Percentiles rank a stretch among this genome's conserved stretches.
Evolutionary conservation across 2,329 filamentous ascomycete species (phyloP).

Genomic region (Parafenestella ontariensis): DNA sequence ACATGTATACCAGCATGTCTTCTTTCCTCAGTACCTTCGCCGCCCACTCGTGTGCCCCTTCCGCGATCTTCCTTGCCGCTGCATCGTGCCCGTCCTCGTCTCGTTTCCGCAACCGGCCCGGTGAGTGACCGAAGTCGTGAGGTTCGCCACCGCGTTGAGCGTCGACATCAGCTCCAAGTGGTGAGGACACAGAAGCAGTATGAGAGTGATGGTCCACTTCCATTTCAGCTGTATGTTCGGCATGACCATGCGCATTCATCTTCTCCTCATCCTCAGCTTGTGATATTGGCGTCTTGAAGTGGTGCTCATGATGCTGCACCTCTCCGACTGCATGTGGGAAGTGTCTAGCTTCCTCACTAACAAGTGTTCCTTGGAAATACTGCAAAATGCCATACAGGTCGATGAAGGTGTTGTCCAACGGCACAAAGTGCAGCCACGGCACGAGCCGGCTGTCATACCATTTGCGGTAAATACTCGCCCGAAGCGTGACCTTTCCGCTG

Average conservation of each 20-base stretch:
- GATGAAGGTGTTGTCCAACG: slow-evolving; percentile 75
- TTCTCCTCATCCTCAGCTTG: neutral
- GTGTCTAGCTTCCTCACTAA: slow-evolving; percentile 1
- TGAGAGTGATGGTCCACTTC: neutral
- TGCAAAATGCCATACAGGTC: slow-evolving; percentile 77
- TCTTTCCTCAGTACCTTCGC: slow-evolving; percentile 71
- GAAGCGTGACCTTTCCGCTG: slow-evolving; percentile 74
- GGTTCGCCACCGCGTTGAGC: neutral
- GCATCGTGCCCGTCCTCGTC: slow-evolving; percentile 53
- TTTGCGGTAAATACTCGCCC: slow-evolving; percentile 77
- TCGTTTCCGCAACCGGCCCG: neutral
- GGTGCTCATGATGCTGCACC: slow-evolving; percentile 21
- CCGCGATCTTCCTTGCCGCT: slow-evolving; percentile 69
- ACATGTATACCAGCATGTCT: slow-evolving; percentile 76
- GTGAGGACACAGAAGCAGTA: neutral
- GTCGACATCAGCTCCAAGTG: neutral
- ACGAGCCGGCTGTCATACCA: slow-evolving; percentile 76
- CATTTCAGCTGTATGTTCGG: neutral
- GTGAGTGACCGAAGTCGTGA: neutral
- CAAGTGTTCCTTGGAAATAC: slow-evolving; percentile 74
- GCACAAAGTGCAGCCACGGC: slow-evolving; percentile 82
- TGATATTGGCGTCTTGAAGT: slow-evolving; percentile 16
- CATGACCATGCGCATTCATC: neutral
- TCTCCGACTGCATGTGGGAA: slow-evolving; percentile 21
- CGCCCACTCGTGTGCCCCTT: slow-evolving; percentile 71